Evolutionary conservation across 1,284 basidiomycete genomes (phyloP), one percentile per base, ranked within the genome.

Genomic region (Stereum hirsutum): DNA sequence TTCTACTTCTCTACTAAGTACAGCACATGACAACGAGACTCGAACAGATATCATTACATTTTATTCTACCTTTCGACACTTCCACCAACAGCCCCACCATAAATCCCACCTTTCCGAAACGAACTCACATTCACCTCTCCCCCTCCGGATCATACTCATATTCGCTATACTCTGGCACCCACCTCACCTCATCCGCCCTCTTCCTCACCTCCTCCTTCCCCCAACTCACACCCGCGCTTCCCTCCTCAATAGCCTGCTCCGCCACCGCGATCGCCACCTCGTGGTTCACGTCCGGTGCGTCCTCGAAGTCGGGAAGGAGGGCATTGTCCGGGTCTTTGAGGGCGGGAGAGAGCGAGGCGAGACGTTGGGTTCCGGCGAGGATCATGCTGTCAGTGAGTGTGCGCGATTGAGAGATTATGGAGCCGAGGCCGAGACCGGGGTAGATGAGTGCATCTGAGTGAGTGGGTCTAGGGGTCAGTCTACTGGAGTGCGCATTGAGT

Each of bases 181-280:
- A 81, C 44, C 75, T 62, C 52, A 66, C 67, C 48, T 71, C 68
- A 46, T 61, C 63, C 8, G 74, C 72, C 48, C 64, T 66, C 41
- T 69, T 64, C 48, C 78, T 62, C 37, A 79, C 74, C 45, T 77
- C 66, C 33, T 71, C 70, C 51, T 68, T 66, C 35, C 52, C 57
- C 77, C 77, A 81, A 6, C 61, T 53, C 1, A 74, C 72, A 5
- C 64, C 65, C 0, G 81, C 77, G 37, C 68, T 70, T 0, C 82
- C 85, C 57, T 92, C 89, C 38, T 75, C 68, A 23, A 88, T 70
- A 0, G 87, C 85, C 48, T 84, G 74, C 52, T 86, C 74, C 3
- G 84, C 76, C 8, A 91, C 89, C 0, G 86, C 85, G 1, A 88
- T 72, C 0, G 81, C 86, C n/a, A 91, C 73, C 57, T 89, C 83